Conservation (phyloP, 169 alveolate genomes). For the Plasmodium knowlesi region DNA sequence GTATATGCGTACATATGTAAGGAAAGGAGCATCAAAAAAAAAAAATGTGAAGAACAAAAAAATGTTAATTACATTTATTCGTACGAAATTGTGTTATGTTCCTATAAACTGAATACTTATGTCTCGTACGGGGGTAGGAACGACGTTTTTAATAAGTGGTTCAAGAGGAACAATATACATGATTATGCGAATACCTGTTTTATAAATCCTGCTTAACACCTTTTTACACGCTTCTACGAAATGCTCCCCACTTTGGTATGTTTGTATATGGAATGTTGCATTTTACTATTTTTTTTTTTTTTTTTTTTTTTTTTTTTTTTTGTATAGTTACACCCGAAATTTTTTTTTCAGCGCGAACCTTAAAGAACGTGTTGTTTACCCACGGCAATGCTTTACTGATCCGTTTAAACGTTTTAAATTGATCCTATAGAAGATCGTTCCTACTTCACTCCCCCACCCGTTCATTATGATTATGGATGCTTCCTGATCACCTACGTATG, state of each 20-base stretch:
- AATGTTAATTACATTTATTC: background rate
- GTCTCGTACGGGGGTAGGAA: background rate
- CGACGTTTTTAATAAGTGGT: background rate
- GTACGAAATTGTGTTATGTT: background rate
- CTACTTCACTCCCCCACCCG: background rate
- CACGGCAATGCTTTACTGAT: background rate
- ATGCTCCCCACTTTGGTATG: background rate
- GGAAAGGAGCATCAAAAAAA: background rate
- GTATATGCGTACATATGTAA: background rate
- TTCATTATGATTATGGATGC: background rate
- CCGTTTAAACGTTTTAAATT: background rate
- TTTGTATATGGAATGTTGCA: background rate
- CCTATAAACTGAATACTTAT: background rate
- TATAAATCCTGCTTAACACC: background rate
- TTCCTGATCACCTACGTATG: background rate
- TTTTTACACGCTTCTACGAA: background rate
- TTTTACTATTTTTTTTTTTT: background rate
- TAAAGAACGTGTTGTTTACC: background rate
- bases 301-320: constrained; percentile 5
- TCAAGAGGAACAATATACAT: background rate
- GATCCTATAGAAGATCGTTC: background rate
- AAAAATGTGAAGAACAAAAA: background rate
- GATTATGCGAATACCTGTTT: background rate
- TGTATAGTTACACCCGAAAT: background rate
- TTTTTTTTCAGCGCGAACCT: background rate